Evolutionary conservation across 257 asterid species (phyloP).

Genomic region (Schizonepeta tenuifolia): DNA sequence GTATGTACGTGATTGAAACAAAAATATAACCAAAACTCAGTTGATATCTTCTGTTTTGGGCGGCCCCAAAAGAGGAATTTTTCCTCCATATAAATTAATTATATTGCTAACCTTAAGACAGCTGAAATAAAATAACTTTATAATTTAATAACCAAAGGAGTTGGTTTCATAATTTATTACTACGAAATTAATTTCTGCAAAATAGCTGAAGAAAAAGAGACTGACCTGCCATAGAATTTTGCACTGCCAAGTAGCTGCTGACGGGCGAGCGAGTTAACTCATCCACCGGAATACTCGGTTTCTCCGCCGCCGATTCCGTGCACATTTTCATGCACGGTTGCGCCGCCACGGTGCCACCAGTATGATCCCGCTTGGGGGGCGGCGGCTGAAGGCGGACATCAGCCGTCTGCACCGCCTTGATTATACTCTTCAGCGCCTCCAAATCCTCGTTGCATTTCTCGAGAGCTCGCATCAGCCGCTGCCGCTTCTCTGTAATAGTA

Average conservation of each 20-base stretch:
- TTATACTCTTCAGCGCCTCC: conserved; percentile 70
- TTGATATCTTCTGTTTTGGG: conserved; percentile 11
- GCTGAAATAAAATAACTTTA: neutral
- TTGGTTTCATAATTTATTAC: neutral
- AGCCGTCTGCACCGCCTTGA: conserved; percentile 47
- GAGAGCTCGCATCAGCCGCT: conserved; percentile 62
- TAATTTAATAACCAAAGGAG: neutral
- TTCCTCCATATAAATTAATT: conserved; percentile 6
- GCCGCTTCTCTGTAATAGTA: conserved; percentile 51
- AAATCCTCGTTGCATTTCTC: conserved; percentile 85
- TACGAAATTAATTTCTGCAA: conserved; percentile 1
- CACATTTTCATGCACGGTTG: conserved; percentile 25
- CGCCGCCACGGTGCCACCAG: conserved; percentile 16
- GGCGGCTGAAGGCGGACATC: conserved; percentile 35
- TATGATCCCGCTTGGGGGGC: conserved; percentile 19
- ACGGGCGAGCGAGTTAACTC: conserved; percentile 43
- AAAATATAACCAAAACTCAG: neutral
- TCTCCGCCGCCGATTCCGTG: conserved; percentile 29
- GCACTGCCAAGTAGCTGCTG: conserved; percentile 30
- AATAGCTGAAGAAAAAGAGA: conserved; percentile 12
- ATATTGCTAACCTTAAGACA: conserved; percentile 2
- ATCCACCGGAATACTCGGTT: conserved; percentile 42
- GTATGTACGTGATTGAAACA: neutral
- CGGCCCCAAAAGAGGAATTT: neutral
- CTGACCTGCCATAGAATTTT: conserved; percentile 43